Evolutionary conservation across 2,329 filamentous ascomycete species (phyloP).

Genomic region (Blastomyces gilchristii): DNA sequence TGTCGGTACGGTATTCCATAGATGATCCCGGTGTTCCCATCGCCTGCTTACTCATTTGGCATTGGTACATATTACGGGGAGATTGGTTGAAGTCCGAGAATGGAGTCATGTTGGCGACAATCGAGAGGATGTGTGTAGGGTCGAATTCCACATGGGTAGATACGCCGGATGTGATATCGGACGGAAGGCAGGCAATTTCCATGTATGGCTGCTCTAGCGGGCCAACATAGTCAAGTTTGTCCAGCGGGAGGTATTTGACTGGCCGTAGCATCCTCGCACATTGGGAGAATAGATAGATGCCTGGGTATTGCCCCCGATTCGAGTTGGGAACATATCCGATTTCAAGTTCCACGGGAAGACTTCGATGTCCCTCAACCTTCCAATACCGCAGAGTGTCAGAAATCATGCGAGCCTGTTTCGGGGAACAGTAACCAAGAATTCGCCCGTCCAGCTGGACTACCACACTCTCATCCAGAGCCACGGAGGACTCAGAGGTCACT

Average conservation of each 20-base stretch:
- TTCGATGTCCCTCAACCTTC: conserved; percentile 82
- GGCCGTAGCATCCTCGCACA: conserved; percentile 80
- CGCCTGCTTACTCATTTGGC: conserved; percentile 98
- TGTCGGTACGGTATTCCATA: conserved; percentile 79
- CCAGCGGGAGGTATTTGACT: conserved; percentile 81
- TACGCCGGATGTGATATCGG: conserved; percentile 76
- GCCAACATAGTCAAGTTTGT: conserved; percentile 78
- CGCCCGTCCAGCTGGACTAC: conserved; percentile 83
- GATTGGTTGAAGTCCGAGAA: conserved; percentile 99
- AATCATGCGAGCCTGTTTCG: conserved; percentile 69
- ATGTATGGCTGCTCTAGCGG: conserved; percentile 96
- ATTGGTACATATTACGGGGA: conserved; percentile 98
- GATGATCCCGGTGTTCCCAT: conserved; percentile 94
- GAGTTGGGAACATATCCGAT: conserved; percentile 85
- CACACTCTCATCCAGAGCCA: conserved; percentile 71
- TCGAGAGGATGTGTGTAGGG: conserved; percentile 93
- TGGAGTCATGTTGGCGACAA: conserved; percentile 95
- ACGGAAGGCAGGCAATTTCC: conserved; percentile 86
- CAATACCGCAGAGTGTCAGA: conserved; percentile 82
- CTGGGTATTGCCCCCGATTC: conserved; percentile 87
- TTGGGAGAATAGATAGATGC: conserved; percentile 84
- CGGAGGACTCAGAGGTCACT: conserved; percentile 62
- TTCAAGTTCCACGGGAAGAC: conserved; percentile 73
- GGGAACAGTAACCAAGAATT: conserved; percentile 82
- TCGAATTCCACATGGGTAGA: conserved; percentile 90